Percentiles rank a stretch among this genome's conserved stretches.
Evolutionary conservation across 352 stramenopile species (phyloP).

Genomic region (Pythium brachiatum): DNA sequence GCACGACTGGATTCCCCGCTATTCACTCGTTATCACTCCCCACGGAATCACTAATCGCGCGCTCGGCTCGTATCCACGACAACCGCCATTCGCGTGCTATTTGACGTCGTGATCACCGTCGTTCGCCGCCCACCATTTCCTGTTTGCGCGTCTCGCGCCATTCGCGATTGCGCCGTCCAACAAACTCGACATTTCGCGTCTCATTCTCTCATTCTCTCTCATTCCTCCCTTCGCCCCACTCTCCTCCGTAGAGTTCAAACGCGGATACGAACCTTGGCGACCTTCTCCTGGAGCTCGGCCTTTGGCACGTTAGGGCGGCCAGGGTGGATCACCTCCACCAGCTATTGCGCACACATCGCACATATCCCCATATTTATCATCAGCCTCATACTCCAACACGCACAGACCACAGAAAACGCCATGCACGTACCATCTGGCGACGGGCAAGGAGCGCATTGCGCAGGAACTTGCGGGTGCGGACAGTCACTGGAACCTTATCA

Average conservation of each 20-base stretch:
- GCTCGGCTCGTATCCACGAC: no score
- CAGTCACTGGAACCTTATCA: constrained; percentile 94
- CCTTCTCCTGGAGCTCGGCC: constrained; percentile 96
- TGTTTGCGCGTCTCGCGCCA: no score
- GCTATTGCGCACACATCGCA: constrained; percentile 32
- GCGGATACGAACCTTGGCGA: constrained; percentile 88
- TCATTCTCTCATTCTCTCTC: constrained; percentile 6
- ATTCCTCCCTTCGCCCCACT: background rate
- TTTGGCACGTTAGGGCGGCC: constrained; percentile 96
- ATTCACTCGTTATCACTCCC: no score
- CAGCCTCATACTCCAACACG: background rate
- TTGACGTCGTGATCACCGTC: no score
- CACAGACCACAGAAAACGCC: background rate
- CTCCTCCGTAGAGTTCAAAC: constrained; percentile 4
- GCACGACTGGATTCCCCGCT: no score
- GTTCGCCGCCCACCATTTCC: no score
- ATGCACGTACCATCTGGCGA: constrained; percentile 93
- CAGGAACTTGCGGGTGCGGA: constrained; percentile 99
- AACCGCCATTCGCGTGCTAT: no score
- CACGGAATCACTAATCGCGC: no score
- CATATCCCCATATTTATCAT: constrained; percentile 1
- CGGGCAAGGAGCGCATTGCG: constrained; percentile 96
- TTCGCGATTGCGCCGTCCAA: no score
- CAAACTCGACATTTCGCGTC: no score
- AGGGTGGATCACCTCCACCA: constrained; percentile 99